These are phyloP conservation scores for Pulveroboletus sp. DNA, from an alignment of 768 basidiomycete species.

Conservation along the genomic window DNA sequence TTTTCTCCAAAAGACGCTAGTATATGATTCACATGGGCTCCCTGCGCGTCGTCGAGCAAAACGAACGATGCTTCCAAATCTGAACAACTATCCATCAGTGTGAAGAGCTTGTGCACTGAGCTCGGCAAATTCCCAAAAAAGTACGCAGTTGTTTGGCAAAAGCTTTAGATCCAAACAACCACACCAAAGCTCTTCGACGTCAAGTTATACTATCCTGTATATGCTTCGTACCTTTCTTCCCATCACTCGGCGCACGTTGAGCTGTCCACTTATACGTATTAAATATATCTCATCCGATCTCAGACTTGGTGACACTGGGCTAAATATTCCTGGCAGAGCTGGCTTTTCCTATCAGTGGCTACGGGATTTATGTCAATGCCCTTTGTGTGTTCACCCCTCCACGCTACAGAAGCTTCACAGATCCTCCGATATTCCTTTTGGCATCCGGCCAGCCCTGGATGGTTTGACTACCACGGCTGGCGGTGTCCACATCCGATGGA, in stretches of 20 bases:
- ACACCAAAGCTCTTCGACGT: not conserved
- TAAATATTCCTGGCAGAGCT: slow-evolving; percentile 32
- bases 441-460: slow-evolving; percentile 41
- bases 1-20: not conserved
- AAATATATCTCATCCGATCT: slow-evolving; percentile 8
- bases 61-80: slow-evolving; percentile 47
- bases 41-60: slow-evolving; percentile 33
- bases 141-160: slow-evolving; percentile 26
- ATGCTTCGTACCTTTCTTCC: slow-evolving; percentile 7
- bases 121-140: not conserved
- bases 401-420: slow-evolving; percentile 74
- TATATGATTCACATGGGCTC: not conserved
- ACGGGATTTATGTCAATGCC: slow-evolving; percentile 77
- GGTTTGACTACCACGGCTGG: slow-evolving; percentile 40
- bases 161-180: slow-evolving; percentile 29
- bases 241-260: not conserved
- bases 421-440: slow-evolving; percentile 57
- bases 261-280: not conserved
- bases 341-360: slow-evolving; percentile 72
- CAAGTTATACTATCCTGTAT: not conserved
- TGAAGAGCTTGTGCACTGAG: not conserved
- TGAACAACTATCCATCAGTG: slow-evolving; percentile 22
- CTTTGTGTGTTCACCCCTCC: slow-evolving; percentile 68
- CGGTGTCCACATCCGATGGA: slow-evolving; percentile 53
- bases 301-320: slow-evolving; percentile 7